Evolutionary conservation across 805 yeast species (phyloP), one percentile per base, ranked within the genome.

Genomic region (Ogataea zsoltii): DNA sequence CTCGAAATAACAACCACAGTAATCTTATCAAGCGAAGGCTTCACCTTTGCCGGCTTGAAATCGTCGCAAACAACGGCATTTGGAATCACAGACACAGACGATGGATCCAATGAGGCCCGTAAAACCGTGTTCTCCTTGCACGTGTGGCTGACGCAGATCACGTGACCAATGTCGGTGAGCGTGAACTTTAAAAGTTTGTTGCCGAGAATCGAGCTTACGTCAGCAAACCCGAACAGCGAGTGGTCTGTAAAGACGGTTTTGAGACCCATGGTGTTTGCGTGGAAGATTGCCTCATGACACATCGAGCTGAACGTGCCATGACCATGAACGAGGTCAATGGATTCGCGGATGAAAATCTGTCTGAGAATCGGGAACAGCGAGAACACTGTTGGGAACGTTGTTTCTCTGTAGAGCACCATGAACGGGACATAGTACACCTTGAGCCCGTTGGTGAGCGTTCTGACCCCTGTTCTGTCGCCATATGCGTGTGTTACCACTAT

Each of bases 101-200:
- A 60, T 0, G 97, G 97, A 52, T 88, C 87, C 33, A 91, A 67
- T 1, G 85, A 79, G 0, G 96, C 96, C 41, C 99, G 71, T 11
- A 94, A 71, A 4, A 91, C 96, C 7, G 96, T 90, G 62, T 94
- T 94, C 55, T 94, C 99, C 60, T 94, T 91, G 63, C 98, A 89
- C 0, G 97, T 92, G 61, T 94, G 94, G 3, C 96, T 87, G 2
- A 94, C 99, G 66, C 97, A 88, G n/a, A 94, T 92, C 37, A 88
- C 89, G 62, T 92, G 92, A 47, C 96, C 96, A 4, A 90, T 82
- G 57, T 89, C 96, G 32, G 86, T 84, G 45, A 89, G 66, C 0
- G 96, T 81, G 68, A 90, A 94, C 56, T 86, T 86, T 50, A 94
- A 69, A 4, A 87, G 66, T 65, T 94, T 94, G 65, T 94, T 94